Evolutionary conservation across 495 filamentous ascomycete genomes (phyloP).

Genomic region (Elaphomyces granulatus): DNA sequence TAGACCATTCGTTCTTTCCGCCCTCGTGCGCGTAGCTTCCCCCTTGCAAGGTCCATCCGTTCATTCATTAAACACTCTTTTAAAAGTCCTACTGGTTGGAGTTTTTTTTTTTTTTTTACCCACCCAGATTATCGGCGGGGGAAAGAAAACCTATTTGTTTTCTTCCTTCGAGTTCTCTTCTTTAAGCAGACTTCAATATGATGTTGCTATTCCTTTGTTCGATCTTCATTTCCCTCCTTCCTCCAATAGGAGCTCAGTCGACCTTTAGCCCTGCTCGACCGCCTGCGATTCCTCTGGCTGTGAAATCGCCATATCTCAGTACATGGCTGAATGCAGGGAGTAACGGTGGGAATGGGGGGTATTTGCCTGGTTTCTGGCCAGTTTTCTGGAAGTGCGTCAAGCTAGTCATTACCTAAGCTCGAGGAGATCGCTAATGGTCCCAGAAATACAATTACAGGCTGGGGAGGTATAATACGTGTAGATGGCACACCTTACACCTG

Average conservation of each 20-base stretch:
- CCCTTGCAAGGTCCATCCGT: neutral
- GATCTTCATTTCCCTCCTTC: constrained; percentile 2
- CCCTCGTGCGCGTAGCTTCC: too few relatives aligned
- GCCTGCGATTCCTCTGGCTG: constrained; percentile 41
- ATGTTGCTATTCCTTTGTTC: neutral
- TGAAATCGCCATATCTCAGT: constrained; percentile 43
- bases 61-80: neutral
- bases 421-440: constrained; percentile 3
- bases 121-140: too few relatives aligned
- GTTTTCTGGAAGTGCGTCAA: constrained; percentile 37
- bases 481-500: constrained; percentile 40
- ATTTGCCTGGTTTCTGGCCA: constrained; percentile 44
- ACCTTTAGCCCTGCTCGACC: constrained; percentile 41
- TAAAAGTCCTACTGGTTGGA: neutral
- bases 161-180: too few relatives aligned
- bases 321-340: constrained; percentile 40
- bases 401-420: neutral
- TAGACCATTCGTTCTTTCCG: too few relatives aligned
- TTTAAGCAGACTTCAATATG: neutral
- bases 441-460: constrained; percentile 37
- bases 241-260: constrained; percentile 20
- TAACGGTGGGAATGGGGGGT: constrained; percentile 42
- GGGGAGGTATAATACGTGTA: constrained; percentile 43
- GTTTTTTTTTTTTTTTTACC: neutral
- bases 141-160: too few relatives aligned